Evolutionary conservation across 495 filamentous ascomycete species (phyloP).

Genomic region (Tetracladium marchalianum): DNA sequence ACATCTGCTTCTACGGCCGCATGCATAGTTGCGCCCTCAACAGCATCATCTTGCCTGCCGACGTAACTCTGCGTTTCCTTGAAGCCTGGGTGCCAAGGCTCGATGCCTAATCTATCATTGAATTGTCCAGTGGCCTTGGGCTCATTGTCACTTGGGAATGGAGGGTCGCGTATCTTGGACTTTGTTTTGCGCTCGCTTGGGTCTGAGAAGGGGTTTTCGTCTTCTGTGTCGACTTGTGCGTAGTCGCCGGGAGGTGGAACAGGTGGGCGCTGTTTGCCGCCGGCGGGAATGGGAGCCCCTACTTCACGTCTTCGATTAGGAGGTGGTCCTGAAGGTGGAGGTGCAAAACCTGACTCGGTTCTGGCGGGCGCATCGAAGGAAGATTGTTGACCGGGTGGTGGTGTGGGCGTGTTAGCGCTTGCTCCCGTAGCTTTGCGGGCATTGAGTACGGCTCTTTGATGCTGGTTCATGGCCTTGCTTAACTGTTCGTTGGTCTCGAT

Average conservation of each 20-base stretch:
- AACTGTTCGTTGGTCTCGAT: constrained; percentile 94
- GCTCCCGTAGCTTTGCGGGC: constrained; percentile 42
- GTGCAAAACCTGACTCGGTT: constrained; percentile 10
- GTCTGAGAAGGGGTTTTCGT: constrained; percentile 19
- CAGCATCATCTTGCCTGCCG: constrained; percentile 25
- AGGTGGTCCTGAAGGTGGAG: constrained; percentile 13
- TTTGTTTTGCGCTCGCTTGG: background rate
- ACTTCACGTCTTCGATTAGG: background rate
- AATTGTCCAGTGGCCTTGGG: constrained; percentile 26
- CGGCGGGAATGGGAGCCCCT: background rate
- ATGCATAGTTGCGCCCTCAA: constrained; percentile 27
- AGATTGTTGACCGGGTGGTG: constrained; percentile 5
- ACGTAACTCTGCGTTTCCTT: constrained; percentile 25
- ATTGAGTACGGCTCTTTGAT: constrained; percentile 70
- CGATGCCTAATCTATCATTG: constrained; percentile 36
- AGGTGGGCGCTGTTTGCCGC: constrained; percentile 1
- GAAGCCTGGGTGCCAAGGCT: constrained; percentile 45
- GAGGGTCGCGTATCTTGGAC: constrained; percentile 14
- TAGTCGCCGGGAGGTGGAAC: constrained; percentile 20
- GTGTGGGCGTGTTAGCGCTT: constrained; percentile 11
- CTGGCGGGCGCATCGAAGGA: constrained; percentile 6
- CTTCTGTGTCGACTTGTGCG: constrained; percentile 8
- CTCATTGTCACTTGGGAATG: constrained; percentile 27
- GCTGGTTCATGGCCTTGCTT: constrained; percentile 61
- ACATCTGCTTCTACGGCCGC: constrained; percentile 8